Evolutionary conservation across 2,329 filamentous ascomycete species (phyloP).

Genomic region (Colletotrichum tropicicola): DNA sequence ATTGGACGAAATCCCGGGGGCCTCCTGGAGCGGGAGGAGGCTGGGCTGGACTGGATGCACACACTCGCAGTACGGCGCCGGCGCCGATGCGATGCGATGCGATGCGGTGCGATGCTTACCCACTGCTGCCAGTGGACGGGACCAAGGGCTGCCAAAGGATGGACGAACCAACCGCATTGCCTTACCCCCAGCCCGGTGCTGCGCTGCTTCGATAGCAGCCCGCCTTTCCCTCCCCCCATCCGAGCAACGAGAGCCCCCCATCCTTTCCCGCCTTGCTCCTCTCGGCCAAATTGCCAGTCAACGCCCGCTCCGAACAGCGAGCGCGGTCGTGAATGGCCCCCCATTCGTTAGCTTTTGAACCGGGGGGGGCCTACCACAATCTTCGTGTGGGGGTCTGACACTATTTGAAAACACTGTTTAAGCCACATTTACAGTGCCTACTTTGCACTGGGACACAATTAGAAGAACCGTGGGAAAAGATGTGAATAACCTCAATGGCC

Average conservation of each 20-base stretch:
- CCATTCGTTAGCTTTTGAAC: too few species aligned
- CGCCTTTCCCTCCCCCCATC: not conserved
- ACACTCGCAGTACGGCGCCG: constrained; percentile 9
- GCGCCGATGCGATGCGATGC: not conserved
- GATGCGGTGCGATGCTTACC: not conserved
- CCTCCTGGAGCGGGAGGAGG: constrained; percentile 11
- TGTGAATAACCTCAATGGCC: too few species aligned
- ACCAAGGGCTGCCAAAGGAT: not conserved
- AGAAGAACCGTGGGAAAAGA: too few species aligned
- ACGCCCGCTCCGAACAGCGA: constrained; percentile 24
- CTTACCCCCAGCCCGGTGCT: not conserved
- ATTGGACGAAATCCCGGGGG: constrained; percentile 16
- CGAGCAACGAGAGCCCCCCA: not conserved
- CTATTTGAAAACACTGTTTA: too few species aligned
- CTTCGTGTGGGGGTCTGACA: too few species aligned
- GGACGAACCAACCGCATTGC: not conserved
- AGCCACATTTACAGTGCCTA: too few species aligned
- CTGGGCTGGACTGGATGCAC: not conserved
- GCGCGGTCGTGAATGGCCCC: constrained; percentile 17
- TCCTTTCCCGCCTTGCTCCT: constrained; percentile 13
- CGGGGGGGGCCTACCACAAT: too few species aligned
- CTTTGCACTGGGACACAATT: too few species aligned
- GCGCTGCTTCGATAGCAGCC: constrained; percentile 15
- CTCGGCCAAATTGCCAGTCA: constrained; percentile 26
- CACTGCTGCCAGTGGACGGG: not conserved